These are phyloP conservation scores for Salix udensis DNA, from an alignment of 345 rosid genomes.

Conservation along the genomic window DNA sequence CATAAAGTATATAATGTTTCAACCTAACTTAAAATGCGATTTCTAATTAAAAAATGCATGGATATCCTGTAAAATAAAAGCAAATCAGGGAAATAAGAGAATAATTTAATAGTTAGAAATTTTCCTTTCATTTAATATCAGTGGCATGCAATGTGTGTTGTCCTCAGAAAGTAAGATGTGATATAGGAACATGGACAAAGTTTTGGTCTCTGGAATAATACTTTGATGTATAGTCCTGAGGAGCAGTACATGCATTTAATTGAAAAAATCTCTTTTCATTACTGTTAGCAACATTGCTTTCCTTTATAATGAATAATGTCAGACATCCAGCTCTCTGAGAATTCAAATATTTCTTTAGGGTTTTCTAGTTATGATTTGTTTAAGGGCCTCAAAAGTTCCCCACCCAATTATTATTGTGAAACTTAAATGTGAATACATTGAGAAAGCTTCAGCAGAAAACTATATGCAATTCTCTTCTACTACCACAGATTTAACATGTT, in stretches of 20 bases:
- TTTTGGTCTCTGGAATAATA: too few relatives aligned
- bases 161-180: not conserved
- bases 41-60: not conserved
- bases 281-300: not conserved
- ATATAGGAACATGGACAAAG: too few relatives aligned
- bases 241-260: not conserved
- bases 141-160: not conserved
- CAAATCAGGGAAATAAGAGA: not conserved
- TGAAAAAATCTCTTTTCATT: too few relatives aligned
- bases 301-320: not conserved
- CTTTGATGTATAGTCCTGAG: too few relatives aligned
- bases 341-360: not conserved
- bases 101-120: too few relatives aligned
- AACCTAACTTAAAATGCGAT: not conserved
- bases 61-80: not conserved
- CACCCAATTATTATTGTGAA: too few relatives aligned
- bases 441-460: not conserved
- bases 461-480: not conserved
- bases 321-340: not conserved
- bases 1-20: not conserved
- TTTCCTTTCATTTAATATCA: not conserved
- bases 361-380: not conserved
- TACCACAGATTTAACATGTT: not conserved
- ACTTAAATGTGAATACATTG: too few relatives aligned
- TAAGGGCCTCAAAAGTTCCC: too few relatives aligned